Percentiles rank a stretch among this genome's conserved stretches.
These are phyloP conservation scores for Arachnopeziza araneosa DNA, from an alignment of 2,329 filamentous ascomycete genomes.

Conservation along the genomic window DNA sequence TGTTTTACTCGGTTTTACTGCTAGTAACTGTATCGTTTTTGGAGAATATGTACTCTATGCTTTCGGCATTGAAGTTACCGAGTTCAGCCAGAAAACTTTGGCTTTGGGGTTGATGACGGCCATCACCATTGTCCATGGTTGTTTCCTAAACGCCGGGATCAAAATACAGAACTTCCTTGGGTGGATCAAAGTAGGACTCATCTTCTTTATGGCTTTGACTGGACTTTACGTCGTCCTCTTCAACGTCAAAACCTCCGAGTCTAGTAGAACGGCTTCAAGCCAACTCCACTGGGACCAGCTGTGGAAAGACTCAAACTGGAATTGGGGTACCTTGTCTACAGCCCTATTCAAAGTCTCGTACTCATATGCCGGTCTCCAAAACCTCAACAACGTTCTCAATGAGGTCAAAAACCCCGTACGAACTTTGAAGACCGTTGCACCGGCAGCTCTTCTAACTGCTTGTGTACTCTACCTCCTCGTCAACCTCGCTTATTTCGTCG, in stretches of 20 bases:
- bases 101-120: conserved; percentile 45
- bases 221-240: conserved; percentile 54
- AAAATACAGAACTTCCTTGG: conserved; percentile 55
- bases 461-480: conserved; percentile 50
- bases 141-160: conserved; percentile 52
- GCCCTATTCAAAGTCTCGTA: conserved; percentile 52
- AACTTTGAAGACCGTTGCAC: conserved; percentile 52
- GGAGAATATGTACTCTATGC: conserved; percentile 46
- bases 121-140: conserved; percentile 54
- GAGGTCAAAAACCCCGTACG: conserved; percentile 52
- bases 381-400: conserved; percentile 50
- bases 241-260: conserved; percentile 24
- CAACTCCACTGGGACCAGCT: conserved; percentile 43
- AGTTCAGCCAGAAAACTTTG: conserved; percentile 41
- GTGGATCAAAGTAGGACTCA: conserved; percentile 56
- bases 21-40: conserved; percentile 47
- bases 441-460: conserved; percentile 46
- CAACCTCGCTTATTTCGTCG: conserved; percentile 56
- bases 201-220: conserved; percentile 56
- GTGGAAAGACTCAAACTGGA: conserved; percentile 64
- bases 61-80: conserved; percentile 35
- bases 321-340: conserved; percentile 56
- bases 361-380: conserved; percentile 48
- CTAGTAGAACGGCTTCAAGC: conserved; percentile 12
- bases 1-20: conserved; percentile 45